Conservation (phyloP, 148 eudicot genomes). For the Heliosperma pusillum region DNA sequence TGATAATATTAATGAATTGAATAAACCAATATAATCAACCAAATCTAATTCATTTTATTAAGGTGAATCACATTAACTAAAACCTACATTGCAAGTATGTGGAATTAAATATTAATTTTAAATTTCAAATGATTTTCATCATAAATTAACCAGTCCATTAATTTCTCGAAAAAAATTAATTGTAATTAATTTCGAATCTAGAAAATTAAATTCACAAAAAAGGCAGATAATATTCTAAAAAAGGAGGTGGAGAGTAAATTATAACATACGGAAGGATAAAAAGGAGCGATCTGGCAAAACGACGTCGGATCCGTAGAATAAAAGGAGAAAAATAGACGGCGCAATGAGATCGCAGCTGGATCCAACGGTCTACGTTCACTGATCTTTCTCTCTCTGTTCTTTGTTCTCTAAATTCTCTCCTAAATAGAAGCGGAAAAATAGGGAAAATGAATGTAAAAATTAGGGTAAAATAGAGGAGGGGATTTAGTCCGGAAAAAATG, state of each 20-base stretch:
- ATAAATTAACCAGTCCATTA: background rate
- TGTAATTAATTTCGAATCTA: background rate
- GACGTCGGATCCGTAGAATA: conserved; percentile 28
- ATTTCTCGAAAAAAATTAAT: too few species aligned
- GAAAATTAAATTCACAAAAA: background rate
- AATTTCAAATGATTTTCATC: too few species aligned
- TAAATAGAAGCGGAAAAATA: background rate
- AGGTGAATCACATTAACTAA: conserved; percentile 3
- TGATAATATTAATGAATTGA: background rate
- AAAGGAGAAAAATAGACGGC: background rate
- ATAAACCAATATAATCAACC: background rate
- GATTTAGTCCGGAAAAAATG: background rate
- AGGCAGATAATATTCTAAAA: background rate
- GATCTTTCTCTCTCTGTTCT: too few species aligned
- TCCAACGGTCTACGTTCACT: conserved; percentile 11
- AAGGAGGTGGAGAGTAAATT: background rate
- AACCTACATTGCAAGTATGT: background rate
- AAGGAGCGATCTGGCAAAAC: conserved; percentile 13
- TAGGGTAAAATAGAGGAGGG: background rate
- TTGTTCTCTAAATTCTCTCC: conserved; percentile 10
- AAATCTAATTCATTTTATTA: conserved; percentile 14
- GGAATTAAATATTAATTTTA: too few species aligned
- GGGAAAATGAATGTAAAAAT: background rate
- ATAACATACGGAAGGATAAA: background rate
- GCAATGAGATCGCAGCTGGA: conserved; percentile 23